phyloP scores from a whole-genome alignment of 2,329 filamentous ascomycete genomes.

The Nigrospora oryzae region DNA sequence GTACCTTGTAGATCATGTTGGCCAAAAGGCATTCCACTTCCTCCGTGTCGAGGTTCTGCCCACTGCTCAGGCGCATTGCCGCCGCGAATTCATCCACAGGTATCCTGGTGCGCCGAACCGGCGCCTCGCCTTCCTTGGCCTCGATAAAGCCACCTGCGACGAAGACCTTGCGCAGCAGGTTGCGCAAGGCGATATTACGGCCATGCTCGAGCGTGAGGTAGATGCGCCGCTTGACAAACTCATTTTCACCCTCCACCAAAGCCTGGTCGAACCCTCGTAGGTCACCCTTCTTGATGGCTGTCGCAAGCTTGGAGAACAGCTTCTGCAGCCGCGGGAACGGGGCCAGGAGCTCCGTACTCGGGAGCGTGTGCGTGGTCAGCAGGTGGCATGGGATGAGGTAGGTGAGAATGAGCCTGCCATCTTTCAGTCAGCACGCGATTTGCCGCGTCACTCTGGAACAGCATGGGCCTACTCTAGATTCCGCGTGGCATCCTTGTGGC shows the following conservation, averaged over 20 bases:
- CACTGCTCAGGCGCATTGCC: constrained; percentile 67
- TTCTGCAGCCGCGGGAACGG: constrained; percentile 68
- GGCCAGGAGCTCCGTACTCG: constrained; percentile 60
- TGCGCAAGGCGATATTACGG: constrained; percentile 84
- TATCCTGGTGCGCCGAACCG: constrained; percentile 66
- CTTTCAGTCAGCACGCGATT: not conserved
- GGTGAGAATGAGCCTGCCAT: constrained; percentile 71
- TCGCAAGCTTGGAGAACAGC: constrained; percentile 70
- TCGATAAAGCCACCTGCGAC: constrained; percentile 76
- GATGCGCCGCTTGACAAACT: constrained; percentile 86
- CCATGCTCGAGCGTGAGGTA: constrained; percentile 91
- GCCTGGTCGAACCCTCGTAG: constrained; percentile 78
- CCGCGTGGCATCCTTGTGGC: constrained; percentile 59
- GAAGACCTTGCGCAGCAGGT: constrained; percentile 87
- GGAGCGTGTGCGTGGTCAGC: constrained; percentile 78
- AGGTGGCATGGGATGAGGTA: constrained; percentile 93
- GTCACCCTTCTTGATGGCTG: constrained; percentile 75
- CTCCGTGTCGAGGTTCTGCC: constrained; percentile 67
- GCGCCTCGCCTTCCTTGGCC: constrained; percentile 56
- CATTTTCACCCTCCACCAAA: constrained; percentile 73
- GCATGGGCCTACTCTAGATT: constrained; percentile 65
- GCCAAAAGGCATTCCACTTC: constrained; percentile 93
- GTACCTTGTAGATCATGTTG: constrained; percentile 97
- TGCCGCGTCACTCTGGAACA: not conserved
- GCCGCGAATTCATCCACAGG: constrained; percentile 78